phyloP scores from a whole-genome alignment of 129 eudicot species.

The Arctium lappa region DNA sequence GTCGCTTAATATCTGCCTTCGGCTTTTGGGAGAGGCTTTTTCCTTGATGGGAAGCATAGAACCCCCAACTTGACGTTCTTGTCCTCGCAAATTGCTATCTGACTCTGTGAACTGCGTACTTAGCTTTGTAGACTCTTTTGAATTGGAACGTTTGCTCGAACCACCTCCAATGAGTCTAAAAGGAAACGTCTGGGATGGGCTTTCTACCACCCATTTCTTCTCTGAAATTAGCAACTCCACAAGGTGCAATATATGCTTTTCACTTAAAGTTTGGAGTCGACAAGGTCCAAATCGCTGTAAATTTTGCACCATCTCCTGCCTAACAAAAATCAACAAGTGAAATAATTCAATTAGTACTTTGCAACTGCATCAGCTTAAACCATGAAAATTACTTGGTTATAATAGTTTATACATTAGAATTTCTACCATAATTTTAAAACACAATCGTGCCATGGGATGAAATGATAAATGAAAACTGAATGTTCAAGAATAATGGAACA shows the following conservation, averaged over 20 bases:
- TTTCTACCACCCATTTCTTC: conserved; percentile 70
- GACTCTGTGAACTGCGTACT: neutral
- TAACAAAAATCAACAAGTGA: conserved; percentile 27
- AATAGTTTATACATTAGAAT: neutral
- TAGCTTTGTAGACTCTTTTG: conserved; percentile 35
- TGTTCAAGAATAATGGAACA: too few relatives aligned
- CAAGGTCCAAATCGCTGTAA: conserved; percentile 54
- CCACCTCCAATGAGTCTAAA: conserved; percentile 35
- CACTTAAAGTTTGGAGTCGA: conserved; percentile 35
- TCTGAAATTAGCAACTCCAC: conserved; percentile 56
- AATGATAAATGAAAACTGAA: too few relatives aligned
- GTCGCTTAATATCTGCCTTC: conserved; percentile 51
- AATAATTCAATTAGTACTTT: neutral
- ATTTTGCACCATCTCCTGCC: conserved; percentile 56
- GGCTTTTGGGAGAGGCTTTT: conserved; percentile 32
- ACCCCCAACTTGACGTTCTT: conserved; percentile 29
- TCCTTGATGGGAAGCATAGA: conserved; percentile 12
- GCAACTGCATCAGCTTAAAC: neutral
- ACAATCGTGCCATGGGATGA: too few relatives aligned
- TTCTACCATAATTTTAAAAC: neutral
- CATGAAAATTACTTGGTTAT: neutral
- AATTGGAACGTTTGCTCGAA: conserved; percentile 10
- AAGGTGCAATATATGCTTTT: conserved; percentile 40
- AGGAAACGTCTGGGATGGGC: conserved; percentile 40
- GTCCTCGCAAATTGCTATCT: conserved; percentile 15